Base-by-base conservation (phyloP, 2,329 filamentous ascomycete genomes). In the Rachicladosporium sp. region DNA sequence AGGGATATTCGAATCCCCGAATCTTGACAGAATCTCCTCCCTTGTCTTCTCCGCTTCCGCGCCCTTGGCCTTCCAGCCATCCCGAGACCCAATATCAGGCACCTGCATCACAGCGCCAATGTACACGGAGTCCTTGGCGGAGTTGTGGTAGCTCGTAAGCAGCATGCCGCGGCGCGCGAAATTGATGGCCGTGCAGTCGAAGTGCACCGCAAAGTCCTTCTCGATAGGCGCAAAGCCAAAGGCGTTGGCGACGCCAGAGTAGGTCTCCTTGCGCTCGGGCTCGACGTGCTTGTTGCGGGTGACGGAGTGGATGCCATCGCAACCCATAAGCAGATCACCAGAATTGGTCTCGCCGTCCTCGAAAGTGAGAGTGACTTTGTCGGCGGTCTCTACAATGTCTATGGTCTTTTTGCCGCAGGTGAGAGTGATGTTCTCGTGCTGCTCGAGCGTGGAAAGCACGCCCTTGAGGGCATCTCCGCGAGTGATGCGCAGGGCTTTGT, bases 91-190 rank as follows among this genome's bases (percentile, higher is more conserved):
- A 10, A 64, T 59, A 29, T 64, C 63, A 5, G 59, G 54, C 2
- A 66, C 57, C 43, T 66, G 61, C 62, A 66, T 66, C 31, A 67
- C 52, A 0, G 57, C 64, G 29, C 64, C 64, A 2, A 67, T 63
- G 43, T 67, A 67, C 11, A 67, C 54, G 2, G 53, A 56, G 41
- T 63, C 56, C 33, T 55, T 52, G 5, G 49, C 45, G 4, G 50
- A 47, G 33, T 57, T 55, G 51, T 63, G 60, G 51, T 58, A 67
- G 29, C 53, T 58, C 3, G 64, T 66, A 3, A 67, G 50, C n/a
- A 67, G 55, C 53, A 66, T 66, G 31, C 64, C 64, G 21, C 61
- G 53, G 15, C 61, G 58, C 4, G 62, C 63, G 43, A 67, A 65
- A 50, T 66, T 66, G 60, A 67, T 66, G 4, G 57, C 63, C 1